A percentile compares a stretch with the other conserved stretches of the same genome.
These are phyloP conservation scores for Colletotrichum ledebouriae DNA, from an alignment of 2,329 filamentous ascomycete genomes.

Conservation along the genomic window DNA sequence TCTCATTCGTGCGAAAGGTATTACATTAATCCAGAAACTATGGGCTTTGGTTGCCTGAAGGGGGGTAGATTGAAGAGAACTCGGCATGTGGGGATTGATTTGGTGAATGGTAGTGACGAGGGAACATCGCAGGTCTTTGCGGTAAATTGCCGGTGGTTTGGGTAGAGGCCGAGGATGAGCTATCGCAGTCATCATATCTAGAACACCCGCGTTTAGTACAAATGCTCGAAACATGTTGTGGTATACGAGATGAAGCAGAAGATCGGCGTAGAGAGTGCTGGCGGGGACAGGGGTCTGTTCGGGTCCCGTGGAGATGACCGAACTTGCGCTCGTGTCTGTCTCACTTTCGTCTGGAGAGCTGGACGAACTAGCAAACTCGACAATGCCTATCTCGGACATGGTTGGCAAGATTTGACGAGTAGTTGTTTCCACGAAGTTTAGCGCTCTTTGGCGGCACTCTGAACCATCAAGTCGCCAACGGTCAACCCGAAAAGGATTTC, in stretches of 20 bases:
- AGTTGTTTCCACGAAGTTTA: too few species aligned
- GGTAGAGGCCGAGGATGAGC: background rate
- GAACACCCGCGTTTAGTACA: slow-evolving; percentile 13
- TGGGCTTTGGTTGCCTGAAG: too few species aligned
- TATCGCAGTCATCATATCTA: slow-evolving; percentile 22
- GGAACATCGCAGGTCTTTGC: slow-evolving; percentile 10
- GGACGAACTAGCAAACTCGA: too few species aligned
- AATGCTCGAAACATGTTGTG: slow-evolving; percentile 39
- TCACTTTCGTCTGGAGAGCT: too few species aligned
- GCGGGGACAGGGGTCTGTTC: background rate
- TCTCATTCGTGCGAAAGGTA: too few species aligned
- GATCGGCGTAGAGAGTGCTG: slow-evolving; percentile 27
- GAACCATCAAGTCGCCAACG: slow-evolving; percentile 30
- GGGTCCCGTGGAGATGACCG: background rate
- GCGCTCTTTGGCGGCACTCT: background rate
- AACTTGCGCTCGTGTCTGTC: background rate
- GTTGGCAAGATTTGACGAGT: too few species aligned
- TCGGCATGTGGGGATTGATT: slow-evolving; percentile 35
- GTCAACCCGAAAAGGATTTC: slow-evolving; percentile 16
- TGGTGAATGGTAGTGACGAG: background rate
- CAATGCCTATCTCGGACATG: too few species aligned
- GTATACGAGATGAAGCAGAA: slow-evolving; percentile 35
- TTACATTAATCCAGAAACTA: too few species aligned
- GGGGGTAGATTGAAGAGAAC: slow-evolving; percentile 21
- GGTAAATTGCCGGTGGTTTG: slow-evolving; percentile 10